These are phyloP conservation scores for Parsonsia alboflavescens DNA, from an alignment of 257 asterid species.

Conservation along the genomic window DNA sequence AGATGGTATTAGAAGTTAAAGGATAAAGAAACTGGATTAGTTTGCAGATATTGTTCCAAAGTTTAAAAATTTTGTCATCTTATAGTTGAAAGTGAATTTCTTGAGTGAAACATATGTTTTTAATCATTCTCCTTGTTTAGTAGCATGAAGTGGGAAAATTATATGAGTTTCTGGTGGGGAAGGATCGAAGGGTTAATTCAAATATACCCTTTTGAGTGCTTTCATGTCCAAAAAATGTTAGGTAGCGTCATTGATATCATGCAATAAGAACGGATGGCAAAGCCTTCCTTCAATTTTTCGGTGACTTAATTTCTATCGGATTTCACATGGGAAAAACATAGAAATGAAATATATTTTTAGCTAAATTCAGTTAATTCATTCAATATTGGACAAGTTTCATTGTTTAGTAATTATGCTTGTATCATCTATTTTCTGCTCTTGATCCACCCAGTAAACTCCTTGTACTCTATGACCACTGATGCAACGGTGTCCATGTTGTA, in stretches of 20 bases:
- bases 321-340: neutral
- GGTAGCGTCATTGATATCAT: neutral
- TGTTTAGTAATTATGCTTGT: neutral
- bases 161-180: neutral
- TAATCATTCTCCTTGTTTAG: neutral
- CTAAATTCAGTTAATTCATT: neutral
- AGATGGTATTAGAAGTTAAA: neutral
- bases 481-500: neutral
- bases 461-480: neutral
- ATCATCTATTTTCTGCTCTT: neutral
- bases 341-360: neutral
- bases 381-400: neutral
- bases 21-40: neutral
- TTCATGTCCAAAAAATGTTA: neutral
- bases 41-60: neutral
- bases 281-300: neutral
- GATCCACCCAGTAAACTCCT: neutral
- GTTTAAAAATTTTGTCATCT: neutral
- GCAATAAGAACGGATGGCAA: neutral
- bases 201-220: neutral
- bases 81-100: neutral
- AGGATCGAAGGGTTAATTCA: neutral
- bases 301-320: neutral
- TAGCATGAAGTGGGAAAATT: neutral
- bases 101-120: neutral